phyloP scores from a whole-genome alignment of 176 grass and related monocot species.

The Phyllostachys edulis region DNA sequence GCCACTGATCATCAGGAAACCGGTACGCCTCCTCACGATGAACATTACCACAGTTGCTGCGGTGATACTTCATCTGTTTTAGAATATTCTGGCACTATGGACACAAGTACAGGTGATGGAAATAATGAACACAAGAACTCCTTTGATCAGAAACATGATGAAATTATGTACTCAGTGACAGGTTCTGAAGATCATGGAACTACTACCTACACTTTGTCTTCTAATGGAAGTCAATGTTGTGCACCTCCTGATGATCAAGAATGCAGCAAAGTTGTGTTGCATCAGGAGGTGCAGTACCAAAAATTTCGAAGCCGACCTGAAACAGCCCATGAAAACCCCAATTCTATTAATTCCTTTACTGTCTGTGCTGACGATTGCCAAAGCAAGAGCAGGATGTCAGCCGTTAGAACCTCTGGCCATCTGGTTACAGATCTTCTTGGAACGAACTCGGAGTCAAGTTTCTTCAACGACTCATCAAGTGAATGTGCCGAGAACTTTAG shows the following conservation, averaged over 20 bases:
- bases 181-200: conserved; percentile 19
- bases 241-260: not conserved
- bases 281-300: not conserved
- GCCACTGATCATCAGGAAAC: not conserved
- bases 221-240: not conserved
- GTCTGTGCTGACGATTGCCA: not conserved
- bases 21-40: not conserved
- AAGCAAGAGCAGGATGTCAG: not conserved
- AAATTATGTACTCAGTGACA: not conserved
- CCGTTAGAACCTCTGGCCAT: not conserved
- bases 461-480: conserved; percentile 13
- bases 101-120: not conserved
- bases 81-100: conserved; percentile 1
- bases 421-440: conserved; percentile 23
- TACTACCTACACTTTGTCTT: not conserved
- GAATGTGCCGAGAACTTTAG: not conserved
- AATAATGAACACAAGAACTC: conserved; percentile 7
- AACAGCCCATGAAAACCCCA: conserved; percentile 16
- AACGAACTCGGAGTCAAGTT: conserved; percentile 22
- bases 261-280: not conserved
- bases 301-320: not conserved
- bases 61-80: conserved; percentile 30
- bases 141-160: not conserved
- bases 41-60: not conserved
- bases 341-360: conserved; percentile 19